Conservation (phyloP, 768 basidiomycete genomes). For the Amanita phalloides region DNA sequence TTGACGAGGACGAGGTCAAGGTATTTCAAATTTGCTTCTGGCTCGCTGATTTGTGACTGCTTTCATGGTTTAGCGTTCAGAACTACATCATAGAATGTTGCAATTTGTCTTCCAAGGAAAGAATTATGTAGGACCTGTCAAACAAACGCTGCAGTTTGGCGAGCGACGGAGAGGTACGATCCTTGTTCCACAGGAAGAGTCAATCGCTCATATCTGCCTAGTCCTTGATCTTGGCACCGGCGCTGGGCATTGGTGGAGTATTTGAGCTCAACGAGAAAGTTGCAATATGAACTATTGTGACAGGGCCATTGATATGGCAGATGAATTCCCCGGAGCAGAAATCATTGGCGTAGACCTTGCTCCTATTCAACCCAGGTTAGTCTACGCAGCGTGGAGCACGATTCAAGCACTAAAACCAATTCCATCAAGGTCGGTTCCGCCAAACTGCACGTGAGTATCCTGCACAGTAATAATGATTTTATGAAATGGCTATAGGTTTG, state of each 20-base stretch:
- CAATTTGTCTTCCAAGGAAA: slow-evolving; percentile 54
- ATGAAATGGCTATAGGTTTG: slow-evolving; percentile 35
- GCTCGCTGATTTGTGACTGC: neutral
- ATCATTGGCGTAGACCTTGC: slow-evolving; percentile 65
- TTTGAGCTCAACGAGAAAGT: neutral
- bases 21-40: slow-evolving; percentile 20
- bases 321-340: slow-evolving; percentile 57
- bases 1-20: slow-evolving; percentile 55
- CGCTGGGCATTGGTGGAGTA: slow-evolving; percentile 44
- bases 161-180: slow-evolving; percentile 30
- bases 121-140: slow-evolving; percentile 59
- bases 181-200: neutral
- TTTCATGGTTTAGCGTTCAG: slow-evolving; percentile 35
- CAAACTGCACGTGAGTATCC: slow-evolving; percentile 59
- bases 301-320: slow-evolving; percentile 67
- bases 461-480: neutral
- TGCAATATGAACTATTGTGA: slow-evolving; percentile 4
- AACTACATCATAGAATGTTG: slow-evolving; percentile 53
- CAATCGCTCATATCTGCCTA: slow-evolving; percentile 14
- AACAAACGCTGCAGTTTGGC: slow-evolving; percentile 41
- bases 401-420: neutral
- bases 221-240: slow-evolving; percentile 67
- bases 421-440: slow-evolving; percentile 42
- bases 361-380: slow-evolving; percentile 60
- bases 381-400: slow-evolving; percentile 1